phyloP scores from a whole-genome alignment of 371 early-diverging fungal genomes.

The Dipsacomyces acuminosporus region DNA sequence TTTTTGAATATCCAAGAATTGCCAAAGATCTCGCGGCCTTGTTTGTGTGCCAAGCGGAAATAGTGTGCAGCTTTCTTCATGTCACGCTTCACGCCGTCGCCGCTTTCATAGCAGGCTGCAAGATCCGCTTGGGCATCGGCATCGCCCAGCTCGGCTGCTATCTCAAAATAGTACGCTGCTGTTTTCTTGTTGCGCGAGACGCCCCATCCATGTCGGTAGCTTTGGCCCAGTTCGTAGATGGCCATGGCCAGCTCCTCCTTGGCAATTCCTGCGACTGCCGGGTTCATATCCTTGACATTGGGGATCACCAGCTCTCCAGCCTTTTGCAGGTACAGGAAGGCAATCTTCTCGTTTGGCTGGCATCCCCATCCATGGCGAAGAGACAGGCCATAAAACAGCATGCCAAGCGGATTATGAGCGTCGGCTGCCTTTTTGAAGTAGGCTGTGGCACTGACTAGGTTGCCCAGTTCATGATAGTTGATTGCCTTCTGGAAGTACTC shows the following conservation, averaged over 20 bases:
- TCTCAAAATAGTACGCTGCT: conserved; percentile 80
- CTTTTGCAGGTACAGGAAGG: conserved; percentile 69
- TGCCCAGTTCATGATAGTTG: conserved; percentile 65
- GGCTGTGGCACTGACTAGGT: conserved; percentile 72
- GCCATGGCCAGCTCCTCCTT: conserved; percentile 70
- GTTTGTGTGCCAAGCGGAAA: conserved; percentile 75
- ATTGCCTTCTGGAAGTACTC: conserved; percentile 56
- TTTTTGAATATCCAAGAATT: conserved; percentile 93
- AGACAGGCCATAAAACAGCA: conserved; percentile 83
- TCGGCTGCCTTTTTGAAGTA: conserved; percentile 78
- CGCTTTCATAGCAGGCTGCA: conserved; percentile 72
- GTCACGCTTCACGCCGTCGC: conserved; percentile 80
- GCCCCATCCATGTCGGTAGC: conserved; percentile 92
- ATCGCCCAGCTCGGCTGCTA: conserved; percentile 86
- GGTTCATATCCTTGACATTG: conserved; percentile 41
- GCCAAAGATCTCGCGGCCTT: conserved; percentile 77
- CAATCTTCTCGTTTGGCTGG: conserved; percentile 55
- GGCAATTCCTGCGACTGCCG: conserved; percentile 39
- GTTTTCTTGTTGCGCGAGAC: conserved; percentile 71
- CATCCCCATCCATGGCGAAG: conserved; percentile 91
- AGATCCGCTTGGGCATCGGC: conserved; percentile 84
- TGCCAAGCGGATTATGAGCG: conserved; percentile 65
- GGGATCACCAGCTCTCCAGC: conserved; percentile 71
- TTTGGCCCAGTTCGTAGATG: conserved; percentile 80
- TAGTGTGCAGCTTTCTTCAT: conserved; percentile 77